These are phyloP conservation scores for Tuber calosporum DNA, from an alignment of 495 filamentous ascomycete genomes.

Conservation along the genomic window DNA sequence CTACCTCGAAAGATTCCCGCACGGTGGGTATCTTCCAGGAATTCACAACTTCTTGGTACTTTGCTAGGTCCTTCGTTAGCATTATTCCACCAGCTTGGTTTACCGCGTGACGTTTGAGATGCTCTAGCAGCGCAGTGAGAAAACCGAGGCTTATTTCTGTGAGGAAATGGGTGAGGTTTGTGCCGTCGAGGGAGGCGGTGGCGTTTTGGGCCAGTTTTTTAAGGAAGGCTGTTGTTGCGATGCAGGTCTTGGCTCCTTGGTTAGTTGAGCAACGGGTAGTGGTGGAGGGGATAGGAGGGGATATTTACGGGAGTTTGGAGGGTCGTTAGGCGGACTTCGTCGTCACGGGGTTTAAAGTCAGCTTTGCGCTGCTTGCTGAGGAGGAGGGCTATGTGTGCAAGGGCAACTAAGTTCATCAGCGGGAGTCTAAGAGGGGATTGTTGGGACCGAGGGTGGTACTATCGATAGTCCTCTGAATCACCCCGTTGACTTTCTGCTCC, in stretches of 20 bases:
- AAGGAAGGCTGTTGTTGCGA: conserved; percentile 51
- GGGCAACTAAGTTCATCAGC: conserved; percentile 48
- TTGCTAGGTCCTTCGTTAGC: conserved; percentile 89
- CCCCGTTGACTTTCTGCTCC: conserved; percentile 79
- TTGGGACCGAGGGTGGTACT: conserved; percentile 19
- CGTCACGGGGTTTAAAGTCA: conserved; percentile 90
- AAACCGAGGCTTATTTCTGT: conserved; percentile 76
- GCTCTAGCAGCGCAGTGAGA: conserved; percentile 70
- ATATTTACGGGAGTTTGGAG: conserved; percentile 64
- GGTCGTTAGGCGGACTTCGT: conserved; percentile 68
- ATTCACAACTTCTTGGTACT: conserved; percentile 74
- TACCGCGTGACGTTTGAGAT: conserved; percentile 87
- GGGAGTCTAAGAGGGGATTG: background rate
- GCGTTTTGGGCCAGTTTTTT: conserved; percentile 55
- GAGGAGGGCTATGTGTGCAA: conserved; percentile 69
- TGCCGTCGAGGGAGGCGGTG: conserved; percentile 61
- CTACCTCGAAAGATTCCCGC: conserved; percentile 64
- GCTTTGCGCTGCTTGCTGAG: conserved; percentile 77
- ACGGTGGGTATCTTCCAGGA: conserved; percentile 69
- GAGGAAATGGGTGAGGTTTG: conserved; percentile 68
- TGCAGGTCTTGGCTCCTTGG: background rate
- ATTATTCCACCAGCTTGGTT: conserved; percentile 87
- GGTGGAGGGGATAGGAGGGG: background rate
- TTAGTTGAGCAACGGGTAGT: background rate
- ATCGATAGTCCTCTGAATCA: conserved; percentile 80